Percentiles rank a stretch among this genome's conserved stretches.
phyloP scores from a whole-genome alignment of 257 asterid species.

The Solanum lycopersicoides region DNA sequence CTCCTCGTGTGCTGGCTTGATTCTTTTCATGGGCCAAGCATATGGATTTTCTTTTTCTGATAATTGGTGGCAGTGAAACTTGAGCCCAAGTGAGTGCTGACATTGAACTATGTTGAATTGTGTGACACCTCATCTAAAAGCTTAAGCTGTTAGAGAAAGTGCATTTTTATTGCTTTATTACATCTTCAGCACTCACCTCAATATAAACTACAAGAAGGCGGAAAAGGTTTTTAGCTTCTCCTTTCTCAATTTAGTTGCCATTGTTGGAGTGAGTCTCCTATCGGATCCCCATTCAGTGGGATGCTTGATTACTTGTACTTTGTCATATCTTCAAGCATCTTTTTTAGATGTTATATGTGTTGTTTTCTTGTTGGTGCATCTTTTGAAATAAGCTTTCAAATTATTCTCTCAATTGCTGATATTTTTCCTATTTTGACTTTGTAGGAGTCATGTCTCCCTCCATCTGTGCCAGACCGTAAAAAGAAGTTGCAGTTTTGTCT shows the following conservation, averaged over 20 bases:
- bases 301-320: not conserved
- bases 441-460: constrained; percentile 72
- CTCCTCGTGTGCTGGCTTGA: not conserved
- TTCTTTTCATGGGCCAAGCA: not conserved
- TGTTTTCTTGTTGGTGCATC: not conserved
- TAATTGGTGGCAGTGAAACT: not conserved
- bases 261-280: not conserved
- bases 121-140: not conserved
- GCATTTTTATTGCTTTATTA: not conserved
- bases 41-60: not conserved
- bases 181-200: not conserved
- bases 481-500: constrained; percentile 68
- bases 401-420: not conserved
- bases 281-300: not conserved
- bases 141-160: not conserved
- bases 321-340: not conserved
- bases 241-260: not conserved
- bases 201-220: not conserved
- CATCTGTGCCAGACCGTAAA: constrained; percentile 59
- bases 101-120: not conserved
- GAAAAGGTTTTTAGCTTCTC: not conserved
- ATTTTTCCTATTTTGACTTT: constrained; percentile 6
- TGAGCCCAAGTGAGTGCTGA: not conserved
- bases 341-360: not conserved
- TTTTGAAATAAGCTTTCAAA: not conserved